phyloP scores from a whole-genome alignment of 257 asterid species.

The Phtheirospermum japonicum region DNA sequence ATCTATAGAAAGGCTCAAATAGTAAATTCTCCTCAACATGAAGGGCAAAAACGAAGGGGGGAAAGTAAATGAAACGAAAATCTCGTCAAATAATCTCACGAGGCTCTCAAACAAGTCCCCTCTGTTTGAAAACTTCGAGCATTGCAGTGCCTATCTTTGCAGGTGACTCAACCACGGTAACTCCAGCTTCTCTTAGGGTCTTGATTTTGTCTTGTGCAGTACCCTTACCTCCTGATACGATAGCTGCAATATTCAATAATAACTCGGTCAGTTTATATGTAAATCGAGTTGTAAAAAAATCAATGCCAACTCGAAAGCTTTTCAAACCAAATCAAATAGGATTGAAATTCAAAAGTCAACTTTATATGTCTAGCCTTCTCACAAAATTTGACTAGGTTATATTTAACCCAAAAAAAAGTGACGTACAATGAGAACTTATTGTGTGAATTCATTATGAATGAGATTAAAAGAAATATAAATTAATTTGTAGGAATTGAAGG shows the following conservation, averaged over 20 bases:
- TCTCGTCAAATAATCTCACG: conserved; percentile 34
- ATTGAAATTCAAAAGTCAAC: not conserved
- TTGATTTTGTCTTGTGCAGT: conserved; percentile 90
- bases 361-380: too few species aligned
- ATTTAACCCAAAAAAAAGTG: too few species aligned
- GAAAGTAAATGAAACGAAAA: not conserved
- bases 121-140: conserved; percentile 83
- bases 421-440: too few species aligned
- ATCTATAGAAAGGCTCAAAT: conserved; percentile 11
- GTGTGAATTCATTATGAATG: conserved; percentile 11
- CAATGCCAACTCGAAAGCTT: not conserved
- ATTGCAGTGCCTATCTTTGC: conserved; percentile 88
- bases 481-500: conserved; percentile 18
- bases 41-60: not conserved
- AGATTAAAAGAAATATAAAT: conserved; percentile 1
- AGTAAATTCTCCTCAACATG: conserved; percentile 7
- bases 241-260: conserved; percentile 50
- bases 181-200: conserved; percentile 82
- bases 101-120: conserved; percentile 61
- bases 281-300: not conserved
- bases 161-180: conserved; percentile 87
- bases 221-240: conserved; percentile 84
- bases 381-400: too few species aligned
- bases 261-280: conserved; percentile 12
- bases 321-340: not conserved